A percentile compares a stretch with the other conserved stretches of the same genome.
Evolutionary conservation across 2,329 filamentous ascomycete genomes (phyloP).

Genomic region (Beauveria medogensis): DNA sequence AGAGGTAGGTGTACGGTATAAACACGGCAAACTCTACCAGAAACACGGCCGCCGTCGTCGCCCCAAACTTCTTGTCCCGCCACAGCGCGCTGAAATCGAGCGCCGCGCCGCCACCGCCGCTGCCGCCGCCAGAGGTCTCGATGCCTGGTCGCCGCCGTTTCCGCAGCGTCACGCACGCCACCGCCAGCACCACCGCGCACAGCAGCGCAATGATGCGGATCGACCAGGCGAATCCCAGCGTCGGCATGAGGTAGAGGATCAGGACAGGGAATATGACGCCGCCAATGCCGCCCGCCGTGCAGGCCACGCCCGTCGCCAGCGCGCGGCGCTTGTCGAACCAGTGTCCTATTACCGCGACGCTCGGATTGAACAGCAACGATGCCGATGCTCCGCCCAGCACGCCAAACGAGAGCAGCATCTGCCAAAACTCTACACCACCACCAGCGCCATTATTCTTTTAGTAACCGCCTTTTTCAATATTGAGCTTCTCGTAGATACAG

Average conservation of each 20-base stretch:
- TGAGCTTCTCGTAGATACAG: too few relatives aligned
- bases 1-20: constrained; percentile 61
- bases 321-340: constrained; percentile 59
- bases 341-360: constrained; percentile 58
- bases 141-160: constrained; percentile 36
- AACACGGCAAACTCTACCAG: constrained; percentile 54
- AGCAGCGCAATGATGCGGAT: constrained; percentile 23
- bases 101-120: constrained; percentile 28
- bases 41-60: constrained; percentile 48
- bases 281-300: constrained; percentile 54
- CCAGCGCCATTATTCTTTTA: not conserved
- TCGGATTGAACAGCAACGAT: constrained; percentile 62
- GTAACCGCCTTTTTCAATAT: too few relatives aligned
- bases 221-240: constrained; percentile 25
- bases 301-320: constrained; percentile 60
- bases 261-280: constrained; percentile 42
- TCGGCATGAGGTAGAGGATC: constrained; percentile 19
- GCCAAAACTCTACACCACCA: constrained; percentile 46
- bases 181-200: constrained; percentile 14
- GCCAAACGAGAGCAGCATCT: constrained; percentile 63
- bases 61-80: constrained; percentile 38
- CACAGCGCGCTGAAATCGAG: constrained; percentile 45
- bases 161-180: constrained; percentile 23
- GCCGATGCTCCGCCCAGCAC: constrained; percentile 57
- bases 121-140: constrained; percentile 21